phyloP scores from a whole-genome alignment of 2,329 filamentous ascomycete genomes.

The Aspergillus neoniger region DNA sequence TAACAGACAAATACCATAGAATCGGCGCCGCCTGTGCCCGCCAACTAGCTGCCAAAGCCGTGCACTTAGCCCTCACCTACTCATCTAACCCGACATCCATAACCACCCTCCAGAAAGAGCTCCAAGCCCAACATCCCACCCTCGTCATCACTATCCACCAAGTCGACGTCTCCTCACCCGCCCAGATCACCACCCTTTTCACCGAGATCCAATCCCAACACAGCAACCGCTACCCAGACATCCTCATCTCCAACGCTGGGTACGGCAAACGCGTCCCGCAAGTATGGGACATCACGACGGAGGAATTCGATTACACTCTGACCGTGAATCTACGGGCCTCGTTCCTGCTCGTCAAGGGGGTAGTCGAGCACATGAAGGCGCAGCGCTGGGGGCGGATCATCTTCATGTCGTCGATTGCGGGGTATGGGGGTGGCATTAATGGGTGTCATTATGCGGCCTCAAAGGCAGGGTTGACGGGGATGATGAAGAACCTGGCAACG shows the following conservation, averaged over 20 bases:
- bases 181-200: conserved; percentile 58
- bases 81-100: conserved; percentile 54
- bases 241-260: conserved; percentile 67
- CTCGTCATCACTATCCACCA: conserved; percentile 57
- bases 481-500: conserved; percentile 66
- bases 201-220: conserved; percentile 51
- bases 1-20: conserved; percentile 35
- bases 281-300: conserved; percentile 61
- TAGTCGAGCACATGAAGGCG: conserved; percentile 61
- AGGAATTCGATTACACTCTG: conserved; percentile 66
- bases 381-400: conserved; percentile 65
- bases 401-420: conserved; percentile 65
- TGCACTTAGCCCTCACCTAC: conserved; percentile 62
- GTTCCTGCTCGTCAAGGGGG: conserved; percentile 63
- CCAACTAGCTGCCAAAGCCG: conserved; percentile 55
- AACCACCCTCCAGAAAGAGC: conserved; percentile 46
- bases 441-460: conserved; percentile 62
- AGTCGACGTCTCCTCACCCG: conserved; percentile 58
- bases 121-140: conserved; percentile 37
- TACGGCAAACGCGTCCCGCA: conserved; percentile 62
- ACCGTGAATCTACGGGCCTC: conserved; percentile 64
- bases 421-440: conserved; percentile 64
- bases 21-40: conserved; percentile 62
- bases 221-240: conserved; percentile 61
- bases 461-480: conserved; percentile 63